Base-by-base conservation (phyloP, 805 yeast genomes). In the Yarrowia bubula region DNA sequence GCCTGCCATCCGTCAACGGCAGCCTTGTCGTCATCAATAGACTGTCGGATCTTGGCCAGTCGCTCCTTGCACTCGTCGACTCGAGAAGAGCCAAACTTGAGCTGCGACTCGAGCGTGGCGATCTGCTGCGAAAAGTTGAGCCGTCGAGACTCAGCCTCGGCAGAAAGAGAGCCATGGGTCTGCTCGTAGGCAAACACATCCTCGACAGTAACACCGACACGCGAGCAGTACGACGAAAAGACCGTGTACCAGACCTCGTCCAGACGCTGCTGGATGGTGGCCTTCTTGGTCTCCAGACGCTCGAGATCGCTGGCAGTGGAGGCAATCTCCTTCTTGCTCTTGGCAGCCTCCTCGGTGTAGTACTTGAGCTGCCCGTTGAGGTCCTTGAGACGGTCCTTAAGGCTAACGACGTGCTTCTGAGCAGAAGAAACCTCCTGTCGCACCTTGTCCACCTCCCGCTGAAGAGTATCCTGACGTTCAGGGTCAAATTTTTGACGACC, bases 151-250 rank as follows among this genome's bases (percentile, higher is more conserved):
- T 65, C 66, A 14, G 69, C 66, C 61, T 68, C 64, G 51, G 72
- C 73, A 31, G 65, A 44, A 35, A 70, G 64, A 3, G 69, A 53
- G 6, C 93, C 92, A 64, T 87, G 89, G 11, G 83, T 78, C 48
- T 77, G 78, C 73, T 92, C 97, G 72, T 88, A 92, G 38, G 87
- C 91, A 53, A 81, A 78, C 43, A 91, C 84, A 67, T 75, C 75
- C 8, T 76, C 64, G 3, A 58, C 50, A 33, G 41, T 73, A 69
- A 90, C 84, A 0, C 85, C 84, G 62, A 86, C 75, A 65, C 75
- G 78, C 0, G 71, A 64, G 65, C 92, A 87, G 71, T 92, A 89
- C 0, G 74, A 80, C 71, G 80, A 48, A 77, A 71, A 68, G 42
- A 75, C 64, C 50, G 66, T 35, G 70, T 74, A 67, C 64, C 64